Evolutionary conservation across 768 basidiomycete species (phyloP).

Genomic region (Tricholoma sp.): DNA sequence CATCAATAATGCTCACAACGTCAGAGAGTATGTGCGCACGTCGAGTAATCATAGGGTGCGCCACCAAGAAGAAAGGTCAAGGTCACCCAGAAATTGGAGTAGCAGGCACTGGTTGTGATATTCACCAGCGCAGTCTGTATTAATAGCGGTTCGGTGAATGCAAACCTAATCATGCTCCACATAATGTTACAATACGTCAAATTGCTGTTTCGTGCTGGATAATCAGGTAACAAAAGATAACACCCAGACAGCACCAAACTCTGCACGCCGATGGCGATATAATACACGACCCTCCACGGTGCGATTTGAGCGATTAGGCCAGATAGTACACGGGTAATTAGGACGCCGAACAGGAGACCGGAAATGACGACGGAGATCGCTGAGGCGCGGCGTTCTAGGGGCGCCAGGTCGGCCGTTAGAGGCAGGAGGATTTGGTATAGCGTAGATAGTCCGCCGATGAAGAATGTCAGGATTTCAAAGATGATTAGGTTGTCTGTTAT

Average conservation of each 20-base stretch:
- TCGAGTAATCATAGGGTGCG: slow-evolving; percentile 70
- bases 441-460: slow-evolving; percentile 71
- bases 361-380: slow-evolving; percentile 74
- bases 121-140: slow-evolving; percentile 65
- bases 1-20: too few species aligned
- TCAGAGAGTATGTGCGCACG: too few species aligned
- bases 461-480: slow-evolving; percentile 65
- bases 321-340: slow-evolving; percentile 69
- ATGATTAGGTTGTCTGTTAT: slow-evolving; percentile 52
- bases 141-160: slow-evolving; percentile 73
- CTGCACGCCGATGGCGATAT: slow-evolving; percentile 72
- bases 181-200: slow-evolving; percentile 66
- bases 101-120: slow-evolving; percentile 55
- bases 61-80: slow-evolving; percentile 80
- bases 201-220: slow-evolving; percentile 66
- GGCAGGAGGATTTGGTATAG: slow-evolving; percentile 77
- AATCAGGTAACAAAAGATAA: slow-evolving; percentile 72
- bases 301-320: slow-evolving; percentile 71
- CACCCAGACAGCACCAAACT: slow-evolving; percentile 48
- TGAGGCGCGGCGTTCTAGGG: slow-evolving; percentile 63
- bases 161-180: slow-evolving; percentile 72
- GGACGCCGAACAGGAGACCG: slow-evolving; percentile 64
- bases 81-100: slow-evolving; percentile 64
- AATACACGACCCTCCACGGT: slow-evolving; percentile 74
- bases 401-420: slow-evolving; percentile 78